Percentiles rank a stretch among this genome's conserved stretches.
Evolutionary conservation across 495 filamentous ascomycete genomes (phyloP).

Genomic region (Glonium stellatum): DNA sequence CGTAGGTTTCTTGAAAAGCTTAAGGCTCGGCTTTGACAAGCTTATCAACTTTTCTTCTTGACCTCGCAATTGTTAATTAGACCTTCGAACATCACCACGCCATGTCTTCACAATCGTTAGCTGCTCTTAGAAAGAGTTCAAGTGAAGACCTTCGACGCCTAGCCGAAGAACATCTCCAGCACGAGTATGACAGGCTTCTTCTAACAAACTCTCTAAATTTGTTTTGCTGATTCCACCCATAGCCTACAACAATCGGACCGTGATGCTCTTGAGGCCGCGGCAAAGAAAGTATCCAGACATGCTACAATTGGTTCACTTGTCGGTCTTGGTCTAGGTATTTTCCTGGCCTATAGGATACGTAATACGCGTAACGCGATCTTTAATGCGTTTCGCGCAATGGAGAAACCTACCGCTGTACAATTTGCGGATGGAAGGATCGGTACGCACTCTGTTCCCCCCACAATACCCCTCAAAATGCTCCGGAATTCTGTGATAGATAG

Average conservation of each 20-base stretch:
- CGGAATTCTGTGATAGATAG: not conserved
- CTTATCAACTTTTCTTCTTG: not conserved
- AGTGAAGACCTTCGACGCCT: conserved; percentile 50
- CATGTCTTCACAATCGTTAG: conserved; percentile 48
- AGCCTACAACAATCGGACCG: conserved; percentile 54
- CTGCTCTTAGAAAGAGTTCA: conserved; percentile 48
- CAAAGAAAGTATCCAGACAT: conserved; percentile 45
- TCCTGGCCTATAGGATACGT: conserved; percentile 51
- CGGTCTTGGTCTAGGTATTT: conserved; percentile 53
- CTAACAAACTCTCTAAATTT: not conserved
- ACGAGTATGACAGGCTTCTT: conserved; percentile 37
- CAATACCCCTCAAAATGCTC: not conserved
- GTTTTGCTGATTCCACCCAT: conserved; percentile 5
- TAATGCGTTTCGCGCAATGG: conserved; percentile 49
- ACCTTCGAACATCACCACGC: conserved; percentile 2
- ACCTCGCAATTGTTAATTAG: not conserved
- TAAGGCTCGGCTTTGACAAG: not conserved
- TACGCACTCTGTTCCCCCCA: conserved; percentile 22
- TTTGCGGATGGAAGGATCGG: conserved; percentile 55
- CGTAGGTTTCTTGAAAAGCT: not conserved
- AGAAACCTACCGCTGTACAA: conserved; percentile 54
- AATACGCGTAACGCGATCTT: conserved; percentile 50
- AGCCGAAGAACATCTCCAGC: conserved; percentile 56
- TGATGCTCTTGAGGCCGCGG: conserved; percentile 49
- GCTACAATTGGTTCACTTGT: conserved; percentile 52